A percentile compares a stretch with the other conserved stretches of the same genome.
Conservation (phyloP, 2,329 filamentous ascomycete species). For the Neofusicoccum kwambonambiense region DNA sequence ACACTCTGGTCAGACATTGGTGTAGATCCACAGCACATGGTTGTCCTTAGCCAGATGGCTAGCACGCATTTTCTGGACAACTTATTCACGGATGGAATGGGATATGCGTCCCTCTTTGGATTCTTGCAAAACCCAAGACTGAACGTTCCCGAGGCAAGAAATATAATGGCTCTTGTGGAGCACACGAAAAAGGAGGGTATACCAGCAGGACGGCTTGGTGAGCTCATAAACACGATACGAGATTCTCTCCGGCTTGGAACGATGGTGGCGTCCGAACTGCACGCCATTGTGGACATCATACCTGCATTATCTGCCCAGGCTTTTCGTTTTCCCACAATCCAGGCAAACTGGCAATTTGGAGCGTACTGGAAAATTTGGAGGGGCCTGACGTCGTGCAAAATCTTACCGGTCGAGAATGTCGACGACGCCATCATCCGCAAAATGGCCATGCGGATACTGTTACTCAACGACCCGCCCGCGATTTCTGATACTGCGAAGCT, state of each 20-base stretch:
- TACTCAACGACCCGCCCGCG: background rate
- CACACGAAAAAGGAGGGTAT: background rate
- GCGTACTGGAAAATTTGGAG: conserved; percentile 14
- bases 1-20: background rate
- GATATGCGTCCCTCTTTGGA: background rate
- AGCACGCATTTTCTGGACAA: conserved; percentile 8
- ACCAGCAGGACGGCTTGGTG: background rate
- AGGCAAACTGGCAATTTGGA: background rate
- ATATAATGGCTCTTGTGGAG: background rate
- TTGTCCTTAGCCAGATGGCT: conserved; percentile 6
- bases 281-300: background rate
- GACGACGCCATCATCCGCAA: background rate
- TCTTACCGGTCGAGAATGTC: background rate
- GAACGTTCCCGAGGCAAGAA: background rate
- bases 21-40: background rate
- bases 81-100: background rate
- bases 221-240: background rate
- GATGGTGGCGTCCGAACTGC: background rate
- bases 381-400: background rate
- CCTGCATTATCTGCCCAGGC: background rate
- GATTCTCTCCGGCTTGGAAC: background rate
- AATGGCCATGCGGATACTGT: background rate
- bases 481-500: background rate
- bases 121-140: conserved; percentile 1
- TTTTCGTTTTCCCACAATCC: background rate